Evolutionary conservation across 441 rosid genomes (phyloP).

Genomic region (Sinapis alba): DNA sequence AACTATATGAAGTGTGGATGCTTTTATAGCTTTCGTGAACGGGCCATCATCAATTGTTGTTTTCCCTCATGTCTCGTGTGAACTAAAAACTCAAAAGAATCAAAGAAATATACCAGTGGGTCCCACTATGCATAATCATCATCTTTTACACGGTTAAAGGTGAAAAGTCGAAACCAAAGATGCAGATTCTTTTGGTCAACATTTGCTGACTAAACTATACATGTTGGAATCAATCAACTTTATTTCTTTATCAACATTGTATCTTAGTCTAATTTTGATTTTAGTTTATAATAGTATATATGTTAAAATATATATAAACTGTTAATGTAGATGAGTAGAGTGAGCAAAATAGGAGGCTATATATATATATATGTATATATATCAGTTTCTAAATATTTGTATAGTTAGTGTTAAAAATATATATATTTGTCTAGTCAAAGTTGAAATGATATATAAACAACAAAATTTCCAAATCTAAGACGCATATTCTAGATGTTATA

Average conservation of each 20-base stretch:
- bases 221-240: slow-evolving; percentile 7
- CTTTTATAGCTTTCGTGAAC: slow-evolving; percentile 1
- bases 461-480: background rate
- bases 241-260: background rate
- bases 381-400: background rate
- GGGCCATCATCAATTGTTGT: background rate
- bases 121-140: background rate
- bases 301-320: too few species aligned
- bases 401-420: too few species aligned
- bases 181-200: slow-evolving; percentile 26
- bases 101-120: background rate
- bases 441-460: too few species aligned
- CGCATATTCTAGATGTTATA: background rate
- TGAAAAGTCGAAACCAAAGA: background rate
- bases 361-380: too few species aligned
- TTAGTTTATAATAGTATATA: background rate
- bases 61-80: slow-evolving; percentile 7
- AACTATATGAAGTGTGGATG: background rate
- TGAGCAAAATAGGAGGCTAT: too few species aligned
- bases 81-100: background rate
- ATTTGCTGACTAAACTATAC: slow-evolving; percentile 18
- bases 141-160: background rate
- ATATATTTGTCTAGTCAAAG: background rate
- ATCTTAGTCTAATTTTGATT: background rate
- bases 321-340: too few species aligned